Evolutionary conservation across 139 green algal species (phyloP).

Genomic region (Yamagishiella unicocca): DNA sequence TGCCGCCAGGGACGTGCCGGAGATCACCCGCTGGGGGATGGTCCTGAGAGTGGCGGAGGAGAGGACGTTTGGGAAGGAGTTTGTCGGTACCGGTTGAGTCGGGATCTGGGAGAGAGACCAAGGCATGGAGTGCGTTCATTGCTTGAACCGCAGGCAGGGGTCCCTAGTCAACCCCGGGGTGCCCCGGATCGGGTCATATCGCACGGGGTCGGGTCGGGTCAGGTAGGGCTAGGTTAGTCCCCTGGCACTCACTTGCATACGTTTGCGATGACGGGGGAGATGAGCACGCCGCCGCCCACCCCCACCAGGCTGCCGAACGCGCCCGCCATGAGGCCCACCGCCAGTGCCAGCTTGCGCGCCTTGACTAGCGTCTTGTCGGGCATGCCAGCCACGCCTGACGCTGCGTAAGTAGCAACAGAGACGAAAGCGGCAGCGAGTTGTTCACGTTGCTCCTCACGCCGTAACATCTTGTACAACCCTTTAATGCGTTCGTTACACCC

Average conservation of each 20-base stretch:
- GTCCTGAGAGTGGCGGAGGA: slow-evolving; percentile 25
- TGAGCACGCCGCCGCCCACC: slow-evolving; percentile 86
- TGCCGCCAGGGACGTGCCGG: slow-evolving; percentile 80
- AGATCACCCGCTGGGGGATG: slow-evolving; percentile 72
- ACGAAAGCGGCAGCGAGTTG: background rate
- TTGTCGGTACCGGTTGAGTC: too few species aligned
- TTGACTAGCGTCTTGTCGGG: slow-evolving; percentile 23
- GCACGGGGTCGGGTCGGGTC: too few species aligned
- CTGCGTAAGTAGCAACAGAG: background rate
- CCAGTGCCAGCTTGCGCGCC: slow-evolving; percentile 51
- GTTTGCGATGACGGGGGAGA: slow-evolving; percentile 76
- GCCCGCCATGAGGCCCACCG: slow-evolving; percentile 66
- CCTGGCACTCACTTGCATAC: slow-evolving; percentile 76
- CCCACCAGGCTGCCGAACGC: slow-evolving; percentile 84
- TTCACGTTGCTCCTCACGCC: too few species aligned
- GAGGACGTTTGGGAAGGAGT: too few species aligned
- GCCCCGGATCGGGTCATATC: too few species aligned
- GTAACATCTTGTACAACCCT: too few species aligned
- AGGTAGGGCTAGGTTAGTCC: too few species aligned
- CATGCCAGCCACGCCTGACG: background rate
- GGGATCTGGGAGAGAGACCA: too few species aligned
- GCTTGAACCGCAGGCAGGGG: too few species aligned
- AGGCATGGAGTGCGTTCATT: too few species aligned
- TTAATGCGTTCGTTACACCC: too few species aligned
- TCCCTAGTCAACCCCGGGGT: too few species aligned